Conservation (phyloP, 2,329 filamentous ascomycete genomes). For the Nothopassalora personata region DNA sequence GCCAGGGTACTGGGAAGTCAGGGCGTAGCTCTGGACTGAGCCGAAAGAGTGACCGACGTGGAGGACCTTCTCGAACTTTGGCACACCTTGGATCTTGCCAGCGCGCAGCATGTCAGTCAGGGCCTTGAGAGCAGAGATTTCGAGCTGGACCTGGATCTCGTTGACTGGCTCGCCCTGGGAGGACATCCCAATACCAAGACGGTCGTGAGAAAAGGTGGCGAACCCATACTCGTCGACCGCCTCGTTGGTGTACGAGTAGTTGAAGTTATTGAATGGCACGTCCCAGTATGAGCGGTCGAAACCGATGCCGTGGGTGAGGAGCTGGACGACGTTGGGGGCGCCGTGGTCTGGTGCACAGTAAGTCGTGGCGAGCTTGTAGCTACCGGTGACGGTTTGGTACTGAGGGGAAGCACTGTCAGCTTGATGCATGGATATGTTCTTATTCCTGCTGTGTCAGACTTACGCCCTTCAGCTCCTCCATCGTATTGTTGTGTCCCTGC, state of each 20-base stretch:
- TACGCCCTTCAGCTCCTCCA: conserved; percentile 43
- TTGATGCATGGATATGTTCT: neutral
- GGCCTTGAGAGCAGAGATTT: conserved; percentile 53
- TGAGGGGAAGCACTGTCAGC: conserved; percentile 16
- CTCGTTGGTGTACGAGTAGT: conserved; percentile 57
- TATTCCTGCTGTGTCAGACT: neutral
- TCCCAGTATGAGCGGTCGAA: conserved; percentile 61
- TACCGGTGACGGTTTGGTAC: conserved; percentile 48
- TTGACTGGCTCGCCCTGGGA: conserved; percentile 55
- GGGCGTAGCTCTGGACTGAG: conserved; percentile 52
- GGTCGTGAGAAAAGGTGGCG: conserved; percentile 57
- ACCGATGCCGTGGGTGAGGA: conserved; percentile 52
- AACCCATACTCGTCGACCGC: conserved; percentile 53
- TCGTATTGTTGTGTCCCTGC: conserved; percentile 49
- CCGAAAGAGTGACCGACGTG: conserved; percentile 64
- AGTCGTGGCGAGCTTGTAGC: conserved; percentile 55
- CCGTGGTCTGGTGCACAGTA: conserved; percentile 55
- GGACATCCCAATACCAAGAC: conserved; percentile 56
- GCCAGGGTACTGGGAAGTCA: conserved; percentile 46
- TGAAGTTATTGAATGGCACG: conserved; percentile 48
- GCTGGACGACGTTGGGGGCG: conserved; percentile 38
- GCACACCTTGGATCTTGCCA: conserved; percentile 43
- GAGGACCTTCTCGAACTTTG: conserved; percentile 43
- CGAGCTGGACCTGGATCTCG: conserved; percentile 54
- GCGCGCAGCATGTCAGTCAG: conserved; percentile 49